phyloP scores from a whole-genome alignment of 2,329 filamentous ascomycete genomes.

The Colletotrichum orbiculare region DNA sequence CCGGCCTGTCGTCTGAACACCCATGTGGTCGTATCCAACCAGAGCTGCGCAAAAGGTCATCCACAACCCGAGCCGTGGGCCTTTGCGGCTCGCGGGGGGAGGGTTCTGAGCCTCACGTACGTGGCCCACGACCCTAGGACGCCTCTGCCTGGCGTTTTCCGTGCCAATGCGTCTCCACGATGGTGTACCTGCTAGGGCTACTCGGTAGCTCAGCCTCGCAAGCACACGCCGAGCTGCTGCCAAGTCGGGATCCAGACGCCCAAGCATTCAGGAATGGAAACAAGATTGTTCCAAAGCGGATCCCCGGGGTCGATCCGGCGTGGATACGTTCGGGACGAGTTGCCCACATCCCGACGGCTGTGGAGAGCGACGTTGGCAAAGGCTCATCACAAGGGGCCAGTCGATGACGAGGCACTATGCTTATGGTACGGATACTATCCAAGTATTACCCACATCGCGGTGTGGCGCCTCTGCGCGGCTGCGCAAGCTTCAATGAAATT shows the following conservation, averaged over 20 bases:
- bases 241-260: not conserved
- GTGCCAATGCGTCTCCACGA: constrained; percentile 22
- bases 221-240: constrained; percentile 1
- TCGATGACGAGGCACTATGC: constrained; percentile 19
- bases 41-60: constrained; percentile 30
- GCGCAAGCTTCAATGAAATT: constrained; percentile 32
- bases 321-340: constrained; percentile 8
- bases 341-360: constrained; percentile 18
- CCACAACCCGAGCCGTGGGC: constrained; percentile 8
- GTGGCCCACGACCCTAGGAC: constrained; percentile 10
- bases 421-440: too few species aligned
- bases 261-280: constrained; percentile 2
- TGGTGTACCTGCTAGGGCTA: not conserved
- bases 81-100: constrained; percentile 13
- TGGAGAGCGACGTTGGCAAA: constrained; percentile 13
- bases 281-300: constrained; percentile 12
- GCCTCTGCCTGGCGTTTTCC: not conserved
- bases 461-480: constrained; percentile 17
- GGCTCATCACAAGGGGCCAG: not conserved
- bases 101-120: constrained; percentile 26
- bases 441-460: constrained; percentile 7
- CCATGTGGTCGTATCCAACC: constrained; percentile 1
- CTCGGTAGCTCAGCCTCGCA: constrained; percentile 15
- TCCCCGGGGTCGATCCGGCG: constrained; percentile 15
- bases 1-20: constrained; percentile 5